Evolutionary conservation across 78 protist species (phyloP), one percentile per base, ranked within the genome.

Genomic region (Andalucia godoyi): DNA sequence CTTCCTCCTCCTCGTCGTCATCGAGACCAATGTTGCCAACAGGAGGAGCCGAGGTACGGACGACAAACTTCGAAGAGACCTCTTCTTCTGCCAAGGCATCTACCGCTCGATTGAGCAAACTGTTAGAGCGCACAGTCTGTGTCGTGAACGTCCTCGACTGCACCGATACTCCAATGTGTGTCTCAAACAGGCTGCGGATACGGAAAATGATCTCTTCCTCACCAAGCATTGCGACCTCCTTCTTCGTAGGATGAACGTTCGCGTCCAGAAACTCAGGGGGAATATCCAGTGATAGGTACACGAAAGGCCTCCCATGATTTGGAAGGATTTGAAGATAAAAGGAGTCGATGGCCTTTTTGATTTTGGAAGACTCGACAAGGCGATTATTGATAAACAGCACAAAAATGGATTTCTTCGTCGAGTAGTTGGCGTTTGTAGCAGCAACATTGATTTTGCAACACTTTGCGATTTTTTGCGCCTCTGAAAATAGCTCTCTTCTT

Each of bases 181-280:
- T 27, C 12, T 23, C 21, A 50, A 23, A 8, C 5, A 4, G 27
- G 17, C 9, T 21, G n/a, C n/a, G 46, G 32, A 84, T 0, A 37
- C 0, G 13, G 15, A 1, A 38, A 3, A 77, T 29, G 15, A 85
- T 37, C 36, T 82, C 76, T 10, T 40, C 81, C 41, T 86, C 85
- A 37, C 68, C 33, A 15, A 81, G 65, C 43, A 84, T 72, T 42
- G 0, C 37, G 39, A 85, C 94, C 74, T 89, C 90, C 2, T 54
- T 1, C 66, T 96, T 96, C 2, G 99, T 93, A 39, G 99, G 99
- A 65, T 95, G 98, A 36, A 94, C 94, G 79, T 96, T 96, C 25
- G 91, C 98, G 62, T 96, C 99, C 5, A 96, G 74, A 23, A 39
- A 18, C 8, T 72, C 46, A 2, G 95, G 84, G 2, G 70, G 71